Conservation (phyloP, 2,329 filamentous ascomycete genomes). For the Passalora sequoiae region DNA sequence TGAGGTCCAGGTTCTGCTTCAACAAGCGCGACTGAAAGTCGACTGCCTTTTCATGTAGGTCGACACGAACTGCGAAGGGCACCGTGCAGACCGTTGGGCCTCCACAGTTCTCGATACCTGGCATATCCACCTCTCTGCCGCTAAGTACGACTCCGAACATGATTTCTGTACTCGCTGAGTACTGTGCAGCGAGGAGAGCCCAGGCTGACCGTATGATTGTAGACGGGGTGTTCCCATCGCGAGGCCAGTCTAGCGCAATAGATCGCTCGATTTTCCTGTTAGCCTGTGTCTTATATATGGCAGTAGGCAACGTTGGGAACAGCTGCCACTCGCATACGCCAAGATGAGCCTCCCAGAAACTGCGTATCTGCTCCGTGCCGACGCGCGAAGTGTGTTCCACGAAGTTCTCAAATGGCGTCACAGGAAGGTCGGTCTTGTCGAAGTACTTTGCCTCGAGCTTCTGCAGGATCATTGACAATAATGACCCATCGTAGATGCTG, state of each 20-base stretch:
- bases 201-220: not conserved
- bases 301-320: not conserved
- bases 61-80: not conserved
- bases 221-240: not conserved
- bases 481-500: conserved; percentile 39
- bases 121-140: conserved; percentile 1
- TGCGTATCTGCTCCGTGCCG: not conserved
- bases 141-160: not conserved
- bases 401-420: not conserved
- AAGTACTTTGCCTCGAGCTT: conserved; percentile 16
- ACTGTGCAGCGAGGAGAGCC: not conserved
- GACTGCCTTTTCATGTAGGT: not conserved
- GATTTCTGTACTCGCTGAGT: not conserved
- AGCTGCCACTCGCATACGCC: not conserved
- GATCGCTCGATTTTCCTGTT: not conserved
- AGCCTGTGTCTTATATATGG: conserved; percentile 3
- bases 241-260: conserved; percentile 2
- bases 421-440: not conserved
- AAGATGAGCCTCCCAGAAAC: not conserved
- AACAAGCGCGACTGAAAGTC: too few species aligned
- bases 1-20: too few species aligned
- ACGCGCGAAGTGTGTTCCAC: not conserved
- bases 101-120: not conserved
- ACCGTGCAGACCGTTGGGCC: not conserved
- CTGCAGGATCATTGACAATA: conserved; percentile 33